These are phyloP conservation scores for Candida adriatica DNA, from an alignment of 805 yeast genomes.

Conservation along the genomic window DNA sequence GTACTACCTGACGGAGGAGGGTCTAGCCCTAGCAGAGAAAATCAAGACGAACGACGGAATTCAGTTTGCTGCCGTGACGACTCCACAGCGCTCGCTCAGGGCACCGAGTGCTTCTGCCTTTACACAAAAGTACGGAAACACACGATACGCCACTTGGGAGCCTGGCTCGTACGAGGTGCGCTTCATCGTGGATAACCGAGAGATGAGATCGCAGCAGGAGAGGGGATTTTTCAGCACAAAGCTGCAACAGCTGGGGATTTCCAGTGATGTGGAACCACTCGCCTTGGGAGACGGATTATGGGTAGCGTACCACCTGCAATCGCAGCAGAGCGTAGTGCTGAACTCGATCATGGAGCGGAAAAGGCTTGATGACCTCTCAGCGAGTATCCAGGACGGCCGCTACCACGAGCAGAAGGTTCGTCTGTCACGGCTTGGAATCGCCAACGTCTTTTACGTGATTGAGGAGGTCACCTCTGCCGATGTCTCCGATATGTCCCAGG, in stretches of 20 bases:
- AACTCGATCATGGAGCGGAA: constrained; percentile 89
- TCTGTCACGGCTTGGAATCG: constrained; percentile 59
- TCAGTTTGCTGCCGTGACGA: constrained; percentile 13
- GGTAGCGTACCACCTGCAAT: constrained; percentile 64
- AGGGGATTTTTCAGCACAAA: constrained; percentile 62
- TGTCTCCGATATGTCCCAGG: constrained; percentile 43
- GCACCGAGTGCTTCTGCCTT: no score
- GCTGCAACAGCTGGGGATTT: constrained; percentile 41
- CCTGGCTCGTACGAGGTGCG: constrained; percentile 50
- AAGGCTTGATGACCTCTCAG: constrained; percentile 76
- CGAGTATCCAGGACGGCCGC: constrained; percentile 82
- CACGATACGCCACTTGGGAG: constrained; percentile 46
- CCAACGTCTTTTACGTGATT: constrained; percentile 64
- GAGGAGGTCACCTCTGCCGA: constrained; percentile 62
- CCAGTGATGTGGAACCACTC: constrained; percentile 48
- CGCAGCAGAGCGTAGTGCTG: constrained; percentile 59
- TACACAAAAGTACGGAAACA: constrained; percentile 2
- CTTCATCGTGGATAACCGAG: constrained; percentile 75
- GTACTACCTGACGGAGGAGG: constrained; percentile 65
- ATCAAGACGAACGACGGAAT: constrained; percentile 42
- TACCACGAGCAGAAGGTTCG: constrained; percentile 83
- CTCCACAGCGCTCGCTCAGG: constrained; percentile 1
- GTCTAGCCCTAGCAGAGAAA: constrained; percentile 52
- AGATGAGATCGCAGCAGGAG: constrained; percentile 60
- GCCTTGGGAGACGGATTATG: constrained; percentile 86